phyloP scores from a whole-genome alignment of 441 rosid genomes.

The Francoa sonchifolia region DNA sequence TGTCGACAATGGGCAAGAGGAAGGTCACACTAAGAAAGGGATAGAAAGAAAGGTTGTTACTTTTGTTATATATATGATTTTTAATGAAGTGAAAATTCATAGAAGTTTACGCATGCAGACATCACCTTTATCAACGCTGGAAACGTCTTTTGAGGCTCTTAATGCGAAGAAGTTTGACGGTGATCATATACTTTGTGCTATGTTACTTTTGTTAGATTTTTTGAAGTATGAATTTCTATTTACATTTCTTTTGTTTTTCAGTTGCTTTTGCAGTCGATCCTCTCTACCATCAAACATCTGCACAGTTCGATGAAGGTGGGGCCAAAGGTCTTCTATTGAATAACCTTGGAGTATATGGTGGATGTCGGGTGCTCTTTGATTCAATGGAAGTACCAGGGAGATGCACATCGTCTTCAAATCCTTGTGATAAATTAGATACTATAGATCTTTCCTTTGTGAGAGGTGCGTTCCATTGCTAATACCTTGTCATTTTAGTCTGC shows the following conservation, averaged over 20 bases:
- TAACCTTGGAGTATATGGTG: slow-evolving; percentile 83
- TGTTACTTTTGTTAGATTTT: slow-evolving; percentile 2
- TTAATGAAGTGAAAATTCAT: slow-evolving; percentile 15
- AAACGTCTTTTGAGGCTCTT: slow-evolving; percentile 71
- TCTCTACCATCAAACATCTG: slow-evolving; percentile 89
- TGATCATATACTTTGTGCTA: slow-evolving; percentile 20
- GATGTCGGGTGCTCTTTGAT: slow-evolving; percentile 85
- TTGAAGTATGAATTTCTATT: slow-evolving; percentile 10
- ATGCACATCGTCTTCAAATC: slow-evolving; percentile 30
- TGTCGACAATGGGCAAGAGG: slow-evolving; percentile 30
- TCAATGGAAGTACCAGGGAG: slow-evolving; percentile 83
- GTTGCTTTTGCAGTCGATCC: slow-evolving; percentile 96
- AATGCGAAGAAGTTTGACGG: slow-evolving; percentile 87
- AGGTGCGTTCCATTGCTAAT: slow-evolving; percentile 34
- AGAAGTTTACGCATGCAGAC: slow-evolving; percentile 35
- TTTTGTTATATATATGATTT: slow-evolving; percentile 5
- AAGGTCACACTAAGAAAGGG: slow-evolving; percentile 49
- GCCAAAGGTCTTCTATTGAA: slow-evolving; percentile 80
- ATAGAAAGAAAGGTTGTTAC: slow-evolving; percentile 48
- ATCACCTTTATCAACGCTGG: slow-evolving; percentile 72
- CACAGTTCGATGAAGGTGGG: slow-evolving; percentile 97
- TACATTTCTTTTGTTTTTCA: slow-evolving; percentile 21
- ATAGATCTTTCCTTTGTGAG: slow-evolving; percentile 64
- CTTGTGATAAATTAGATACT: slow-evolving; percentile 33
- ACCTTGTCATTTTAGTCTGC: not conserved